Conservation (phyloP, 2,329 filamentous ascomycete species). For the Hypomyces perniciosus region DNA sequence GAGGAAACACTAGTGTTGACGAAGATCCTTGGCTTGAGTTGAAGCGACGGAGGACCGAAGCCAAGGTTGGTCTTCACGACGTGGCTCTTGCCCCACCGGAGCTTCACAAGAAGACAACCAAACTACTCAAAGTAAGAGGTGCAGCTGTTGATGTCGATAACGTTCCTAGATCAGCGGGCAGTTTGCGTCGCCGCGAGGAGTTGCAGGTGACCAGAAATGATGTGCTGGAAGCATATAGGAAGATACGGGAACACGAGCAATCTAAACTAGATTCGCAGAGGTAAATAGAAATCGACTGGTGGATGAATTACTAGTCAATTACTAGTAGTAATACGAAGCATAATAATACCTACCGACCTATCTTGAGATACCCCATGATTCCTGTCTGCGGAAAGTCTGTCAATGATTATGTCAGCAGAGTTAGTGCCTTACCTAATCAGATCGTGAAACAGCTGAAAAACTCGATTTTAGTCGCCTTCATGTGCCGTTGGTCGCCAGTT, state of each 20-base stretch:
- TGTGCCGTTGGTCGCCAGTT: constrained; percentile 20
- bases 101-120: constrained; percentile 46
- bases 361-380: too few relatives aligned
- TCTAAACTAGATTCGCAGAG: constrained; percentile 23
- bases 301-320: too few relatives aligned
- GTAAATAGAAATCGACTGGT: background rate
- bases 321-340: too few relatives aligned
- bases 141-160: constrained; percentile 30
- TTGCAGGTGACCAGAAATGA: constrained; percentile 30
- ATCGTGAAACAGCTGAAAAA: too few relatives aligned
- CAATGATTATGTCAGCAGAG: background rate
- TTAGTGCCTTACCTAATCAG: too few relatives aligned
- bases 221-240: constrained; percentile 34
- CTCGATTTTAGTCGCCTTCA: background rate
- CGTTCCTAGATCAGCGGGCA: constrained; percentile 34
- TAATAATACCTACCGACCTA: too few relatives aligned
- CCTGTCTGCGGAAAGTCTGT: too few relatives aligned
- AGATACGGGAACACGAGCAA: constrained; percentile 33
- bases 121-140: constrained; percentile 29
- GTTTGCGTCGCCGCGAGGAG: constrained; percentile 34
- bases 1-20: constrained; percentile 43
- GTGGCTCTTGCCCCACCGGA: constrained; percentile 71
- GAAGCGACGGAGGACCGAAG: constrained; percentile 58
- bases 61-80: constrained; percentile 45
- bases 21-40: constrained; percentile 72